Percentiles rank a stretch among this genome's conserved stretches.
Evolutionary conservation across 225 moss, liverwort and hornwort species (phyloP).

Genomic region (Marchantia paleacea): DNA sequence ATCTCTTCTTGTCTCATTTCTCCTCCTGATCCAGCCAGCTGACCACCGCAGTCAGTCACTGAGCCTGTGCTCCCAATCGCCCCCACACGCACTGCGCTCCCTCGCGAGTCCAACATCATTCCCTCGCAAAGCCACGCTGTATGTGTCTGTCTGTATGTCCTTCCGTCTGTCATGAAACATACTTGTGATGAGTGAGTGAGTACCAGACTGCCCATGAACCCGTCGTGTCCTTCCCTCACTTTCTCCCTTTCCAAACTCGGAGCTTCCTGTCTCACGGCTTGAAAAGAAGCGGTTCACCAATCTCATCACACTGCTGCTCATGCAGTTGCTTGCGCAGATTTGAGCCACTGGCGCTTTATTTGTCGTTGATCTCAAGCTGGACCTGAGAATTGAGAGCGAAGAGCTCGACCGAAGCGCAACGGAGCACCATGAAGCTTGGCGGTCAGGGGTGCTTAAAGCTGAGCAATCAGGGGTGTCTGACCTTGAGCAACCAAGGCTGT

Average conservation of each 20-base stretch:
- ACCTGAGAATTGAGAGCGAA: background rate
- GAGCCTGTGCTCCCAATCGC: too few species aligned
- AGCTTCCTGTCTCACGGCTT: background rate
- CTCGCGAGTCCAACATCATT: too few species aligned
- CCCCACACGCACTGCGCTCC: too few species aligned
- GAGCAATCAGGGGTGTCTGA: background rate
- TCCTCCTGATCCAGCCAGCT: background rate
- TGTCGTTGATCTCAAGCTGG: background rate
- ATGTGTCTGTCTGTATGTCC: too few species aligned
- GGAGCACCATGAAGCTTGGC: constrained; percentile 5
- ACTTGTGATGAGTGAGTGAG: too few species aligned
- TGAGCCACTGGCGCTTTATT: background rate
- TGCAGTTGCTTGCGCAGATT: background rate
- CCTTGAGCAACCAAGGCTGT: constrained; percentile 10
- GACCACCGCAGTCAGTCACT: background rate
- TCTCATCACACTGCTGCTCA: background rate
- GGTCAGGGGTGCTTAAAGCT: background rate
- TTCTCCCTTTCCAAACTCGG: too few species aligned
- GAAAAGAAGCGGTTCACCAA: background rate
- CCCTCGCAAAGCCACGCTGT: too few species aligned
- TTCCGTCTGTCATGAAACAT: too few species aligned
- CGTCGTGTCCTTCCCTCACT: too few species aligned
- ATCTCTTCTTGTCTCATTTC: background rate
- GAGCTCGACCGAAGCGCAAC: background rate
- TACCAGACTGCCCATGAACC: too few species aligned